Percentiles rank a stretch among this genome's conserved stretches.
Conservation (phyloP, 2,329 filamentous ascomycete species). For the Claviceps pazoutovae region DNA sequence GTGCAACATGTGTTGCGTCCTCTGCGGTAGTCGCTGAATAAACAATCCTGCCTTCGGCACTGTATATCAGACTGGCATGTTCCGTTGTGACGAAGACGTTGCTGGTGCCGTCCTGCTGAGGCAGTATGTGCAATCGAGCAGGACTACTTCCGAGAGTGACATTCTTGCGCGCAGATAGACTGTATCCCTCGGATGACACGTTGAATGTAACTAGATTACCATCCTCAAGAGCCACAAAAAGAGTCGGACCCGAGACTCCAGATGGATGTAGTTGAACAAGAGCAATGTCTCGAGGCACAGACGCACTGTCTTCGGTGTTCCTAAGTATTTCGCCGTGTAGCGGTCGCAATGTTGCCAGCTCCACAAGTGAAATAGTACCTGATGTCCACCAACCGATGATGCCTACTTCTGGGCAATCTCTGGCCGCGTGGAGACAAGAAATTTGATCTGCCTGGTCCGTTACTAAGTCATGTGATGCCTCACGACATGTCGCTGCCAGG, state of each 20-base stretch:
- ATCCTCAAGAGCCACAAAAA: conserved; percentile 86
- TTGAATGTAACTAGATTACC: conserved; percentile 79
- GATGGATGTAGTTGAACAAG: conserved; percentile 64
- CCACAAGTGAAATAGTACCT: conserved; percentile 63
- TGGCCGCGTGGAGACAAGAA: conserved; percentile 67
- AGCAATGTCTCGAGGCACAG: conserved; percentile 69
- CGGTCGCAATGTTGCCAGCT: conserved; percentile 50
- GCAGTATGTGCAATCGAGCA: conserved; percentile 66
- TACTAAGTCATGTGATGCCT: conserved; percentile 38
- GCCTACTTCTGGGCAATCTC: conserved; percentile 48
- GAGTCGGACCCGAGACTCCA: conserved; percentile 44
- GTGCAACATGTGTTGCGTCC: conserved; percentile 65
- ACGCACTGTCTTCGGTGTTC: conserved; percentile 49
- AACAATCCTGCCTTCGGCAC: conserved; percentile 70
- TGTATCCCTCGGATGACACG: conserved; percentile 45
- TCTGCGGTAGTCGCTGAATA: conserved; percentile 92
- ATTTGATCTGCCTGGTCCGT: conserved; percentile 48
- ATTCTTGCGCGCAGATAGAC: conserved; percentile 60
- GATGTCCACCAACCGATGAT: conserved; percentile 80
- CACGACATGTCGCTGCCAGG: conserved; percentile 43
- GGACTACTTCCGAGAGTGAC: conserved; percentile 77
- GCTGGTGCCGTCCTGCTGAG: conserved; percentile 50
- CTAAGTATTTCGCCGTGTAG: conserved; percentile 51
- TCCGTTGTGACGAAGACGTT: conserved; percentile 91
- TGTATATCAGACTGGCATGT: conserved; percentile 86